Evolutionary conservation across 192 early-diverging fungal genomes (phyloP).

Genomic region (Backusella psychrophila): DNA sequence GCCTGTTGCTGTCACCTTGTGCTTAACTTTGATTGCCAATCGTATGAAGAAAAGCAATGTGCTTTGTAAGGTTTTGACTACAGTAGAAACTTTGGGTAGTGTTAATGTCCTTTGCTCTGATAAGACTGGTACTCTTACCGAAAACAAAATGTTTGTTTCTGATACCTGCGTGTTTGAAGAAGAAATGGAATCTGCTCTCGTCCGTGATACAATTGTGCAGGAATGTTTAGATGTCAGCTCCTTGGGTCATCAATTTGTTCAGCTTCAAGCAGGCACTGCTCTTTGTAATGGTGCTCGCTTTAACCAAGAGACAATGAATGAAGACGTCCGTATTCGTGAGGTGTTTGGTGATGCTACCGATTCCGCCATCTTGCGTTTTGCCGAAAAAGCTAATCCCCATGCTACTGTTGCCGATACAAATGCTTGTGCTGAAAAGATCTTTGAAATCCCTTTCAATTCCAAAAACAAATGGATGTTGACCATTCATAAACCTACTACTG

Average conservation of each 20-base stretch:
- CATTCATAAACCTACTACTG: constrained; percentile 26
- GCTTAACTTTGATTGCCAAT: constrained; percentile 75
- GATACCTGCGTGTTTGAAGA: constrained; percentile 44
- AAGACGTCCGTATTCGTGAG: constrained; percentile 45
- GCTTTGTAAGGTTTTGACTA: constrained; percentile 77
- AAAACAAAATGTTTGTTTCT: constrained; percentile 69
- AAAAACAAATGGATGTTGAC: constrained; percentile 75
- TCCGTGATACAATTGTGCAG: constrained; percentile 11
- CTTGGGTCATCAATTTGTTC: constrained; percentile 24
- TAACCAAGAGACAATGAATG: constrained; percentile 44
- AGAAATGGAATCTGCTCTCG: constrained; percentile 24
- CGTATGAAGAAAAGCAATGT: constrained; percentile 71
- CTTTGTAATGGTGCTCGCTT: constrained; percentile 74
- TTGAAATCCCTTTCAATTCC: constrained; percentile 70
- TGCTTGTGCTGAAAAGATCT: constrained; percentile 28
- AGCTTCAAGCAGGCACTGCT: constrained; percentile 20
- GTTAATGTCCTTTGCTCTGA: constrained; percentile 75
- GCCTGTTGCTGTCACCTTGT: constrained; percentile 76
- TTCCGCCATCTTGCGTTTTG: constrained; percentile 73
- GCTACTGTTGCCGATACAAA: constrained; percentile 8
- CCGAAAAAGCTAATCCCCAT: constrained; percentile 35
- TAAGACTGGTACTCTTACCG: constrained; percentile 91
- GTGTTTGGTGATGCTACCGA: constrained; percentile 88
- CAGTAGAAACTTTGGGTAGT: constrained; percentile 86
- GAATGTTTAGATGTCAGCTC: neutral